These are phyloP conservation scores for Paraglomus brasilianum DNA, from an alignment of 192 early-diverging fungal genomes.

Conservation along the genomic window DNA sequence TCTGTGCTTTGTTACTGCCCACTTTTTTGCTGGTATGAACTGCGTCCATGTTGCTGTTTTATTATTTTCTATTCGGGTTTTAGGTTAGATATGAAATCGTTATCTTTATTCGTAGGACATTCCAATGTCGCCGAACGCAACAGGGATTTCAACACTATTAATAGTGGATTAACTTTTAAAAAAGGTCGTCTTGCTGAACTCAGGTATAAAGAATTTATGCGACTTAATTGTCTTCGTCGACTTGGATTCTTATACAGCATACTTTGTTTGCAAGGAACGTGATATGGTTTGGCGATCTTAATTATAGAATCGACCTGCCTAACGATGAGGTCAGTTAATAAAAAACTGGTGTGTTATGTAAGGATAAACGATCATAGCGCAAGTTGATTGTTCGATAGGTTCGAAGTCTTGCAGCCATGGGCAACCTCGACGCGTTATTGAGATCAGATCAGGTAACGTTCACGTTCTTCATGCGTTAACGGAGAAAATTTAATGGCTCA, in stretches of 20 bases:
- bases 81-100: constrained; percentile 18
- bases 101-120: constrained; percentile 44
- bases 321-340: constrained; percentile 64
- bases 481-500: too few relatives aligned
- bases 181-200: constrained; percentile 63
- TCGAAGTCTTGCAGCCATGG: constrained; percentile 39
- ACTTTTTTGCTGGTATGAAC: constrained; percentile 83
- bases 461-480: background rate
- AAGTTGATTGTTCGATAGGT: constrained; percentile 33
- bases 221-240: background rate
- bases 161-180: constrained; percentile 69
- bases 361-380: background rate
- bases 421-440: constrained; percentile 52
- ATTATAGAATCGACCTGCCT: constrained; percentile 79
- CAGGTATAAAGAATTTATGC: constrained; percentile 61
- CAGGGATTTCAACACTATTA: constrained; percentile 79
- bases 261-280: constrained; percentile 43
- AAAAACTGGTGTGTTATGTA: background rate
- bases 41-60: background rate
- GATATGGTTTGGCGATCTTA: constrained; percentile 92
- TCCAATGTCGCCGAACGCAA: constrained; percentile 77
- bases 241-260: background rate
- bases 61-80: constrained; percentile 13
- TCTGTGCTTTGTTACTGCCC: constrained; percentile 88
- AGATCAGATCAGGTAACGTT: constrained; percentile 58